Evolutionary conservation across 2,329 filamentous ascomycete species (phyloP).

Genomic region (Alternaria angustiovoidea): DNA sequence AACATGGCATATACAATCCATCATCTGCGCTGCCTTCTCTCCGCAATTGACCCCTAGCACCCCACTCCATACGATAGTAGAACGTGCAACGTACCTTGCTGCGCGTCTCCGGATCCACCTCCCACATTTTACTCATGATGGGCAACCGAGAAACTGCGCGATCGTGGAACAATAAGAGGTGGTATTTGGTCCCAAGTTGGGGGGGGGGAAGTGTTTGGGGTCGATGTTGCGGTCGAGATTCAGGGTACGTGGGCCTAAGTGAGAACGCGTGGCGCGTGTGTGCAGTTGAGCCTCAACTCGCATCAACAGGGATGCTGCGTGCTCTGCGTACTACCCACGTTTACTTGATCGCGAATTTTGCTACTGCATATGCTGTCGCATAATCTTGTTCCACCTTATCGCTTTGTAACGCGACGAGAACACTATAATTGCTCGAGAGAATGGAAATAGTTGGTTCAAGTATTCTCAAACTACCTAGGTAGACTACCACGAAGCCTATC

Average conservation of each 20-base stretch:
- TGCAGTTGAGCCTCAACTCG: constrained; percentile 26
- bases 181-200: neutral
- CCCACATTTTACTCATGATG: constrained; percentile 83
- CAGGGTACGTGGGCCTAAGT: constrained; percentile 23
- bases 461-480: neutral
- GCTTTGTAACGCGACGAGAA: neutral
- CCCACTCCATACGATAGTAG: constrained; percentile 15
- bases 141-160: constrained; percentile 8
- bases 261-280: constrained; percentile 26
- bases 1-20: neutral
- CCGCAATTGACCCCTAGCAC: constrained; percentile 15
- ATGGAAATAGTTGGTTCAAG: neutral
- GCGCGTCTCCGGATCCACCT: constrained; percentile 96
- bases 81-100: constrained; percentile 73
- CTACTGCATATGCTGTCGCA: neutral
- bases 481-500: neutral
- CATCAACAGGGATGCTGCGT: neutral
- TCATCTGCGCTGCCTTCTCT: constrained; percentile 1
- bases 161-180: neutral
- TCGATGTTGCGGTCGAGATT: constrained; percentile 24
- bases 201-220: neutral
- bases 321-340: neutral
- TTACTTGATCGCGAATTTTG: neutral
- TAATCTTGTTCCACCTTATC: neutral
- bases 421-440: neutral